Conservation (phyloP, 352 stramenopile species). For the Chrysophaeum taylorii region DNA sequence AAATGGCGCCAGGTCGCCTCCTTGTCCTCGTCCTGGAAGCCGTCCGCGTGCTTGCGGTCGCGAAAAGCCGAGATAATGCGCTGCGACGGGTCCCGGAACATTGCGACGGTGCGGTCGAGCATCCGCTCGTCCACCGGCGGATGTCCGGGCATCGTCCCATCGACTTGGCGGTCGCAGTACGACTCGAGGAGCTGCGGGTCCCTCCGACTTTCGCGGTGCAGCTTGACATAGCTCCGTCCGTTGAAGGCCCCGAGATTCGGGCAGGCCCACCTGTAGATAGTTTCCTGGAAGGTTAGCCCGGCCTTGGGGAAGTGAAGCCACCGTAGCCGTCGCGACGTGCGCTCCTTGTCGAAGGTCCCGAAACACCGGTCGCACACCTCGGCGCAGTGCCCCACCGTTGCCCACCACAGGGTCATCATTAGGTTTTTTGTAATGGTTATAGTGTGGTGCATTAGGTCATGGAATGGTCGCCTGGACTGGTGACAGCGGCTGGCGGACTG, state of each 20-base stretch:
- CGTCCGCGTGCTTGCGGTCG: neutral
- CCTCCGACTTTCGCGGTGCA: no score
- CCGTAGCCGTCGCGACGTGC: no score
- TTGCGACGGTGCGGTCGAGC: neutral
- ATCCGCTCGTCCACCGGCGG: neutral
- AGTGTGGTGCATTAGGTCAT: no score
- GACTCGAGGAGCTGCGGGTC: neutral
- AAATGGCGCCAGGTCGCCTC: neutral
- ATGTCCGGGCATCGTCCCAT: neutral
- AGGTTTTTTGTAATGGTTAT: no score
- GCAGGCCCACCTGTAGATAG: neutral
- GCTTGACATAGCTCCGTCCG: no score
- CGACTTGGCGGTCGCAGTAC: neutral
- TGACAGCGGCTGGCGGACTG: no score
- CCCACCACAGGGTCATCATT: no score
- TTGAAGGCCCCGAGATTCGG: no score
- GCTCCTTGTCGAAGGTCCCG: no score
- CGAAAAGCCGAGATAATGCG: neutral
- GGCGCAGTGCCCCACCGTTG: no score
- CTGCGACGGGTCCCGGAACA: neutral
- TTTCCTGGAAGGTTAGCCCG: neutral
- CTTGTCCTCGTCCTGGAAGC: neutral
- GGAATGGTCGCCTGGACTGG: no score
- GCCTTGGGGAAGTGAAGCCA: conserved; percentile 3
- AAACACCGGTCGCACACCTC: no score